phyloP scores from a whole-genome alignment of 2,329 filamentous ascomycete species.

The Penicillium sumatraense region DNA sequence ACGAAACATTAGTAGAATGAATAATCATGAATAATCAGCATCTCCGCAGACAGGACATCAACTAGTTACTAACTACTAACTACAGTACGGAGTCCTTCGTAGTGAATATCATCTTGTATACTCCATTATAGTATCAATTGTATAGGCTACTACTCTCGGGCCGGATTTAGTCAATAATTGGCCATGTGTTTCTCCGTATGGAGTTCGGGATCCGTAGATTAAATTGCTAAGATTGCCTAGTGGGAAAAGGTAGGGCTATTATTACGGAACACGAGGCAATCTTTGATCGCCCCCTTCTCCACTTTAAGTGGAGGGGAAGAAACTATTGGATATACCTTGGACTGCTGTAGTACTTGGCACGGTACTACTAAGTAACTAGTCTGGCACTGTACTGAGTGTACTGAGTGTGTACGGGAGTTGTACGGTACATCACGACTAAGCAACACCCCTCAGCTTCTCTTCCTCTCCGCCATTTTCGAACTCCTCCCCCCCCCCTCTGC shows the following conservation, averaged over 20 bases:
- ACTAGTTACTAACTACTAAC: too few species aligned
- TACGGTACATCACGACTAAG: slow-evolving; percentile 3
- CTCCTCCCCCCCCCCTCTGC: neutral
- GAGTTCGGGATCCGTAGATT: slow-evolving; percentile 1
- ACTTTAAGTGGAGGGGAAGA: neutral
- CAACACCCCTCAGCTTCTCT: slow-evolving; percentile 12
- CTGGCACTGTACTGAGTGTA: too few species aligned
- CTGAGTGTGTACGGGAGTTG: too few species aligned
- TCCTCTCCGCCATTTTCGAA: neutral
- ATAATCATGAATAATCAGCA: too few species aligned
- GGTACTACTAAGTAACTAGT: too few species aligned
- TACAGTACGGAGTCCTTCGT: too few species aligned
- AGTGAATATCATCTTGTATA: too few species aligned
- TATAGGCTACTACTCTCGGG: too few species aligned
- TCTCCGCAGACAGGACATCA: too few species aligned
- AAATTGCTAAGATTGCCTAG: neutral
- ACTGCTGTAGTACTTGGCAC: slow-evolving; percentile 21
- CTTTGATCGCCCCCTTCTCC: slow-evolving; percentile 13
- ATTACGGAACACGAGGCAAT: slow-evolving; percentile 18
- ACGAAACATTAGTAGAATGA: too few species aligned
- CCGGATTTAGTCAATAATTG: neutral
- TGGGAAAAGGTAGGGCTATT: slow-evolving; percentile 2
- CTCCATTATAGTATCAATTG: too few species aligned
- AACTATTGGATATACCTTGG: slow-evolving; percentile 12
- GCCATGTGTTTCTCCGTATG: slow-evolving; percentile 1